Evolutionary conservation across 2,329 filamentous ascomycete genomes (phyloP), one percentile per base, ranked within the genome.

Genomic region (Microthyrium microscopicum): DNA sequence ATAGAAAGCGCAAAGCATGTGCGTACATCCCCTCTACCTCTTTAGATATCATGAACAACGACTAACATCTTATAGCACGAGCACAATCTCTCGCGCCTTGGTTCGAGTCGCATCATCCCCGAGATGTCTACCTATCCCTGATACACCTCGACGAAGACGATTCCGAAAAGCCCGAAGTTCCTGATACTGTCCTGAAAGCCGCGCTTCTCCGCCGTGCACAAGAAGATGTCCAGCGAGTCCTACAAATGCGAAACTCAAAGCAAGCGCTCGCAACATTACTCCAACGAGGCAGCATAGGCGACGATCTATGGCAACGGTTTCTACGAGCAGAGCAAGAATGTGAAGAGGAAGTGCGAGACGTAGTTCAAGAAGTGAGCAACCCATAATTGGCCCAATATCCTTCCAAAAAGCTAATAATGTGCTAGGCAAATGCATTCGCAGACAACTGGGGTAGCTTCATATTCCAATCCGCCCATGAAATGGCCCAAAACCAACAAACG

Each of bases 381-480:
- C 17, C 8, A 25, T 25, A 6, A 12, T 18, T 17, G 11, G 5
- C 11, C 13, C 5, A 16, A 18, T 29, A 17, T 29, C 6, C 17
- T 32, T 28, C 31, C 15, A 21, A 12, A n/a, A 20, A 29, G 11
- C n/a, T 25, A 25, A 29, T 13, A 15, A 15, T n/a, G 26, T 24
- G 29, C 18, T 43, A 94, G 83, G 89, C 91, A 47, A 95, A 95
- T 53, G 84, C 80, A 15, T 78, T 94, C 42, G 68, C 73, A 2
- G 77, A 81, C 31, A 77, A 77, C 54, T 98, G 89, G 89, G 89
- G 89, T 40, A 77, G 89, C 51, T 73, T 71, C 36, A 95, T 98
- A 54, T 98, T 98, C 69, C 89, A 98, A 57, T 85, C 81, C 29
- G 89, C 89, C 35, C 92, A 92, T 57, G 89, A 98, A 57, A 94